These are phyloP conservation scores for Rhizopogon salebrosus DNA, from an alignment of 768 basidiomycete species.

Conservation along the genomic window DNA sequence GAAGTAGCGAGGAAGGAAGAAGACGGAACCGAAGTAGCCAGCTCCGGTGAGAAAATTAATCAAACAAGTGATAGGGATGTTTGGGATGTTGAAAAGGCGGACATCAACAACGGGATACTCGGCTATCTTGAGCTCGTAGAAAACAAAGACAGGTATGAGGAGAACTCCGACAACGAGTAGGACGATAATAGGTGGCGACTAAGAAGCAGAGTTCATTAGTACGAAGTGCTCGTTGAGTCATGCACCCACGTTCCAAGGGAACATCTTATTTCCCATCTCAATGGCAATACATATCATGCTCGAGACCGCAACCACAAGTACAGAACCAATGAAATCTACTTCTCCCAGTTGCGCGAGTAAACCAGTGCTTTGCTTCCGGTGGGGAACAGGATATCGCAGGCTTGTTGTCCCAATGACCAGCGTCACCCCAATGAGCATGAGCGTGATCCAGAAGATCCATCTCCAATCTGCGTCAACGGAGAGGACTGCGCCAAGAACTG, in stretches of 20 bases:
- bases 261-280: conserved; percentile 33
- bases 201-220: not conserved
- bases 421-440: conserved; percentile 28
- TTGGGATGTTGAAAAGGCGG: conserved; percentile 26
- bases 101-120: conserved; percentile 31
- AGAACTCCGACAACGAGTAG: conserved; percentile 24
- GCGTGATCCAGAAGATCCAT: conserved; percentile 42
- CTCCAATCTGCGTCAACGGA: conserved; percentile 39
- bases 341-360: conserved; percentile 28
- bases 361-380: conserved; percentile 25
- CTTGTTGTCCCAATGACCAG: conserved; percentile 20
- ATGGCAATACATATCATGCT: conserved; percentile 32
- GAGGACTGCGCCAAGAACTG: conserved; percentile 41
- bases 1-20: conserved; percentile 34
- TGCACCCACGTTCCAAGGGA: conserved; percentile 27
- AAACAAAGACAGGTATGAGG: conserved; percentile 30
- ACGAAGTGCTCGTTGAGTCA: not conserved
- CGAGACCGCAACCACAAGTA: conserved; percentile 28
- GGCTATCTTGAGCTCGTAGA: conserved; percentile 28
- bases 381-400: conserved; percentile 28
- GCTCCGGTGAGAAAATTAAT: conserved; percentile 35
- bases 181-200: conserved; percentile 25
- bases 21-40: conserved; percentile 32
- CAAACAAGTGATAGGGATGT: conserved; percentile 30
- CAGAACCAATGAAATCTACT: conserved; percentile 27